phyloP scores from a whole-genome alignment of 257 asterid genomes.

The Thymus mandschuricus region DNA sequence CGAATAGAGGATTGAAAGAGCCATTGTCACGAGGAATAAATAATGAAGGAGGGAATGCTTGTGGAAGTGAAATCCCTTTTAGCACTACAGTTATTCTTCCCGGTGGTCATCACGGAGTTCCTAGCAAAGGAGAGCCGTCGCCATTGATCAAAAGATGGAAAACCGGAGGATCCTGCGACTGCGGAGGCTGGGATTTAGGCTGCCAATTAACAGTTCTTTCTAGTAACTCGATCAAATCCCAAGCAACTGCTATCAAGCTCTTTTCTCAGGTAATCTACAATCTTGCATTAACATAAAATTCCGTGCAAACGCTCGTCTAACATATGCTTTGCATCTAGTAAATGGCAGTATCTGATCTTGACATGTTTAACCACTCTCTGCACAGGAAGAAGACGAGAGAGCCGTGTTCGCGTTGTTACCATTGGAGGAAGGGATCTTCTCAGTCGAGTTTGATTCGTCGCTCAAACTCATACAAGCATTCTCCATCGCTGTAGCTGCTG shows the following conservation, averaged over 20 bases:
- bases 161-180: slow-evolving; percentile 77
- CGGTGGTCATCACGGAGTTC: slow-evolving; percentile 79
- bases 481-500: slow-evolving; percentile 58
- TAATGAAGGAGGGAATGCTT: slow-evolving; percentile 28
- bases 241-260: slow-evolving; percentile 47
- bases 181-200: slow-evolving; percentile 95
- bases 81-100: slow-evolving; percentile 63
- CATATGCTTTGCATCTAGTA: not conserved
- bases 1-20: slow-evolving; percentile 26
- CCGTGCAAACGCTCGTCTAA: not conserved
- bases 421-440: slow-evolving; percentile 66
- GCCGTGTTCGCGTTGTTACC: slow-evolving; percentile 50
- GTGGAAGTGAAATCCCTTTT: slow-evolving; percentile 25
- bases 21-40: slow-evolving; percentile 28
- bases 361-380: slow-evolving; percentile 4
- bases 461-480: slow-evolving; percentile 66
- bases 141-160: slow-evolving; percentile 74
- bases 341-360: not conserved
- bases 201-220: slow-evolving; percentile 57
- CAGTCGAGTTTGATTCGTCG: slow-evolving; percentile 65
- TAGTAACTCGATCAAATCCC: slow-evolving; percentile 34
- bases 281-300: not conserved
- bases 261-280: slow-evolving; percentile 54
- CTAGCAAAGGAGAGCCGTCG: slow-evolving; percentile 76
- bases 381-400: slow-evolving; percentile 51